These are phyloP conservation scores for Zizania palustris DNA, from an alignment of 202 grass and related monocot genomes.

Conservation along the genomic window DNA sequence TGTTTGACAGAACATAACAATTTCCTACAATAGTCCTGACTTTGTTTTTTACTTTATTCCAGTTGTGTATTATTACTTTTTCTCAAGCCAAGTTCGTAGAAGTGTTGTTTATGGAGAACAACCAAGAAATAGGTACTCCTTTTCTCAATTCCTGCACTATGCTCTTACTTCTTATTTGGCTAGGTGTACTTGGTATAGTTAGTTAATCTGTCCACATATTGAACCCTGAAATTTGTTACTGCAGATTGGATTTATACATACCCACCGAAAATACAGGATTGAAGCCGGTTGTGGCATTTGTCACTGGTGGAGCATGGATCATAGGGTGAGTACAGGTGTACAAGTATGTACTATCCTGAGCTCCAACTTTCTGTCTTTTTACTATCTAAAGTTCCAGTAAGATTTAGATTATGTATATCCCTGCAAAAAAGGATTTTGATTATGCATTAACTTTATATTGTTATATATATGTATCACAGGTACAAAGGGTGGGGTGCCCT, in stretches of 20 bases:
- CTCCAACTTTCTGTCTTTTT: conserved; percentile 1
- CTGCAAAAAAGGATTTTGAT: not conserved
- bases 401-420: not conserved
- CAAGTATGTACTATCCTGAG: conserved; percentile 42
- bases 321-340: conserved; percentile 87
- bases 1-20: not conserved
- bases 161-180: conserved; percentile 1
- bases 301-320: conserved; percentile 94
- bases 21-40: not conserved
- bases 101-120: conserved; percentile 89
- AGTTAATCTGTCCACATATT: not conserved
- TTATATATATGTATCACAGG: conserved; percentile 39
- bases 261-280: conserved; percentile 49
- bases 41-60: conserved; percentile 32
- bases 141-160: conserved; percentile 4
- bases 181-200: conserved; percentile 1
- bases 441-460: conserved; percentile 12
- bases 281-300: conserved; percentile 76
- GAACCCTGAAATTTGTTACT: conserved; percentile 24
- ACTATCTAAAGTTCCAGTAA: conserved; percentile 13
- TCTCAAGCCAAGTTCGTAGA: conserved; percentile 83
- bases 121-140: conserved; percentile 77
- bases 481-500: conserved; percentile 99
- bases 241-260: conserved; percentile 90
- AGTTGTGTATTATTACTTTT: conserved; percentile 98